Evolutionary conservation across 257 asterid genomes (phyloP), one percentile per base, ranked within the genome.

Genomic region (Thymus quinquecostatus): DNA sequence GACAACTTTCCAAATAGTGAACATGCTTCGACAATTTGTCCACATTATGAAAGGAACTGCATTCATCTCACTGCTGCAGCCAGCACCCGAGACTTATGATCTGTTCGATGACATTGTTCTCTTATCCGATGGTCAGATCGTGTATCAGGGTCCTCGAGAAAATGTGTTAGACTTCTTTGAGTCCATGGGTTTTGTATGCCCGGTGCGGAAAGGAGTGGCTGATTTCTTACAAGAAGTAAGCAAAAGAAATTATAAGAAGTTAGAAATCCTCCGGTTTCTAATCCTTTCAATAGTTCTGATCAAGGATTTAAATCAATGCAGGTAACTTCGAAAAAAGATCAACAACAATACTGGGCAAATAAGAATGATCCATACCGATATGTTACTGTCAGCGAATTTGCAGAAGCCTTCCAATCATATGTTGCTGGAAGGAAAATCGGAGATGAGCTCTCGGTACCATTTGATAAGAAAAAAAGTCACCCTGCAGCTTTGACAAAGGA

Each of bases 271-370:
- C 10, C 66, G 1, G 28, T 64, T 10, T 41, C 11, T 60, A 33
- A 12, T 29, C 33, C 33, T 60, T 54, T 55, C 43, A 33, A 48
- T 14, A 51, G 68, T 33, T 64, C 77, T 74, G 36, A 79, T 34
- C 29, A 74, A 51, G 8, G 33, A 13, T 2, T 13, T 41, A 55
- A 8, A 8, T 32, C n/a, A 38, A 57, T 72, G 64, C 76, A 88
- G 96, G 91, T 89, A 66, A 89, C 96, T 10, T 89, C 96, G 12
- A 85, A 82, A 84, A 89, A 89, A 78, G 96, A 89, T 67, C 96
- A 89, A 50, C 59, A 70, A 58, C 96, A 89, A 69, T 89, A 89
- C 72, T 89, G 96, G 96, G 77, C 75, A 21, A 66, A 56, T 5
- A 78, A 43, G 68, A 81, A 79, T 36, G 87, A 83, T 71, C 87